Evolutionary conservation across 2,329 filamentous ascomycete species (phyloP).

Genomic region (Fulvia fulva): DNA sequence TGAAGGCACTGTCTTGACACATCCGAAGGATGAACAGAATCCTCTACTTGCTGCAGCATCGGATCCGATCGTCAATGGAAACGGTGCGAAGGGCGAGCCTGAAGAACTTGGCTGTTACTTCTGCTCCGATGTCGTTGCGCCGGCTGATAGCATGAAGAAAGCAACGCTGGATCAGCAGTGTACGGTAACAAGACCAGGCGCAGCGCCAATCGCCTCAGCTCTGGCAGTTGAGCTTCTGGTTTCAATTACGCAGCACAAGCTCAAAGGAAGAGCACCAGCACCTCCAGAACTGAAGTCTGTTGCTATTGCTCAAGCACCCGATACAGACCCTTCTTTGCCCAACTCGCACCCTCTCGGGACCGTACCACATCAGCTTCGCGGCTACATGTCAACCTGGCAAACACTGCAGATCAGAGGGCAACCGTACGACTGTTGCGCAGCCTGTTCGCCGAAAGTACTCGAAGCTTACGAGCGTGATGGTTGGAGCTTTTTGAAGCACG

Average conservation of each 20-base stretch:
- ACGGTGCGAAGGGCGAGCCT: slow-evolving; percentile 23
- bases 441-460: slow-evolving; percentile 69
- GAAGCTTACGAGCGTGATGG: slow-evolving; percentile 63
- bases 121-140: slow-evolving; percentile 95
- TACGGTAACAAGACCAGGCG: slow-evolving; percentile 89
- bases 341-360: slow-evolving; percentile 57
- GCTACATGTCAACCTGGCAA: slow-evolving; percentile 69
- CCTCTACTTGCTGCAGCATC: slow-evolving; percentile 21
- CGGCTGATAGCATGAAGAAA: slow-evolving; percentile 88
- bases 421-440: slow-evolving; percentile 77
- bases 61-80: slow-evolving; percentile 13
- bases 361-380: slow-evolving; percentile 76
- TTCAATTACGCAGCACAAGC: slow-evolving; percentile 71
- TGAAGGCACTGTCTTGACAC: slow-evolving; percentile 20
- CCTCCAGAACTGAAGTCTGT: slow-evolving; percentile 25
- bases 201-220: slow-evolving; percentile 87
- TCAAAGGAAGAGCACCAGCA: slow-evolving; percentile 39
- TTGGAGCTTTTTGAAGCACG: slow-evolving; percentile 73
- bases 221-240: slow-evolving; percentile 86
- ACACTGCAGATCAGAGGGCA: slow-evolving; percentile 69
- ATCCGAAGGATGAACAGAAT: slow-evolving; percentile 20
- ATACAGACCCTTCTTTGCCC: slow-evolving; percentile 29
- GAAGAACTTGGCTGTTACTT: slow-evolving; percentile 90
- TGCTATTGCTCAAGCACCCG: slow-evolving; percentile 30
- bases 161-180: slow-evolving; percentile 97